Evolutionary conservation across 2,329 filamentous ascomycete species (phyloP).

Genomic region (Ciborinia camelliae): DNA sequence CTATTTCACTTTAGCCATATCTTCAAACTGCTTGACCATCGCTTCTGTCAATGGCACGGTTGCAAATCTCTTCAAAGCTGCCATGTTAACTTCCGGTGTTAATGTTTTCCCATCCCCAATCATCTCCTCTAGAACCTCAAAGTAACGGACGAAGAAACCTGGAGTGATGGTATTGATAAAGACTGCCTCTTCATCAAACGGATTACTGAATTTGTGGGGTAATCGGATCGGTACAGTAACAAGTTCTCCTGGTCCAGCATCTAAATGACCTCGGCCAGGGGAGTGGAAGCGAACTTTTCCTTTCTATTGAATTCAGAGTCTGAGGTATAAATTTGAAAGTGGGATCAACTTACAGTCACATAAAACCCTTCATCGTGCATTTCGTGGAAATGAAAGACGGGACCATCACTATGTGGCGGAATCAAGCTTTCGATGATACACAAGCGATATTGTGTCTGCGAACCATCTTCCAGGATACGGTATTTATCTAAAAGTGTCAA

Average conservation of each 20-base stretch:
- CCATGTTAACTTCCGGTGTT: neutral
- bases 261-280: neutral
- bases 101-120: neutral
- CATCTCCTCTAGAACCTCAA: constrained; percentile 6
- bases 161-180: constrained; percentile 7
- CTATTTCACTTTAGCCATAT: neutral
- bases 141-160: neutral
- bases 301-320: neutral
- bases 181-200: constrained; percentile 1
- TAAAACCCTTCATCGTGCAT: constrained; percentile 6
- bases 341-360: neutral
- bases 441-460: constrained; percentile 1
- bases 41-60: neutral
- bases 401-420: neutral
- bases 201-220: constrained; percentile 5
- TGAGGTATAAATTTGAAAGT: no score
- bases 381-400: constrained; percentile 7
- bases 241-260: neutral
- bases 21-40: constrained; percentile 3
- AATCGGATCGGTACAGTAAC: neutral
- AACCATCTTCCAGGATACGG: neutral
- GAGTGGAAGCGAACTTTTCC: constrained; percentile 8
- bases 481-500: neutral
- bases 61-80: constrained; percentile 1
- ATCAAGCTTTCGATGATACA: constrained; percentile 1